Conservation (phyloP, 2,329 filamentous ascomycete species). For the Fusarium buharicum region DNA sequence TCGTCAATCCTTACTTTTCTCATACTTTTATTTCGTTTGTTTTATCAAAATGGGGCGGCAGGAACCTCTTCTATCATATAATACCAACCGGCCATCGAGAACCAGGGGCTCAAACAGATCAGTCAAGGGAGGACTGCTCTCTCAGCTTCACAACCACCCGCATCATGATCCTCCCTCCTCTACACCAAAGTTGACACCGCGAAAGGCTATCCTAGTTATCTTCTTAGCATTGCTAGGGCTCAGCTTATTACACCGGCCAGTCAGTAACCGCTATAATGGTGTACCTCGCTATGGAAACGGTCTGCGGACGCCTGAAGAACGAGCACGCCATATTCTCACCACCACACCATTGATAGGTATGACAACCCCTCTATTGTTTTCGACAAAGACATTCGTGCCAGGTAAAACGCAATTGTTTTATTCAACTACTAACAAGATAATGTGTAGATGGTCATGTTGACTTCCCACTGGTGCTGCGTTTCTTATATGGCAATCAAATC, state of each 20-base stretch:
- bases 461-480: conserved; percentile 78
- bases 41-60: conserved; percentile 35
- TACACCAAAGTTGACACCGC: conserved; percentile 42
- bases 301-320: conserved; percentile 54
- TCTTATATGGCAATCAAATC: conserved; percentile 78
- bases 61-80: conserved; percentile 38
- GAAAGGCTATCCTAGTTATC: conserved; percentile 38
- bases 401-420: background rate
- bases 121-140: conserved; percentile 35
- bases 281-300: conserved; percentile 43
- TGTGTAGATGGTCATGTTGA: conserved; percentile 89
- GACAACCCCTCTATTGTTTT: too few species aligned
- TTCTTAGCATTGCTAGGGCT: conserved; percentile 45
- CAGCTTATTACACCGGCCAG: conserved; percentile 43
- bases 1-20: conserved; percentile 1
- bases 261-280: conserved; percentile 39
- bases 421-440: background rate
- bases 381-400: too few species aligned
- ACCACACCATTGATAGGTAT: conserved; percentile 62
- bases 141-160: conserved; percentile 35
- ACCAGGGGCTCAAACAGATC: conserved; percentile 27
- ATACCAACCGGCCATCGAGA: conserved; percentile 26
- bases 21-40: background rate
- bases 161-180: conserved; percentile 34
- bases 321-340: conserved; percentile 59